Conservation (phyloP, 805 yeast species). For the Wickerhamiella musiphila region DNA sequence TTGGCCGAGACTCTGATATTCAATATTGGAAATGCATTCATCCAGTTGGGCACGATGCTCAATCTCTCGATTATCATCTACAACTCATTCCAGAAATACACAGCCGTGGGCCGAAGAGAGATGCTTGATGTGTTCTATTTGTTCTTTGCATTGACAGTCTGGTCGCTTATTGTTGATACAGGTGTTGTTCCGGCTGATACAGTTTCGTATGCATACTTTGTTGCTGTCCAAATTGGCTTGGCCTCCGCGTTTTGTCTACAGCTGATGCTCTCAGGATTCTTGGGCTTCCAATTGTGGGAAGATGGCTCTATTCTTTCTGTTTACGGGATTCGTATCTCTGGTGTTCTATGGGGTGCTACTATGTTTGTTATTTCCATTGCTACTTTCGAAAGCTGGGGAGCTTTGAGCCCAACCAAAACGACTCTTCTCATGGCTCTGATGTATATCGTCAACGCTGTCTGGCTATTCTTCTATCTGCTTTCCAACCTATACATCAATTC, state of each 20-base stretch:
- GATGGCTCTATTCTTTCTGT: constrained; percentile 67
- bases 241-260: constrained; percentile 56
- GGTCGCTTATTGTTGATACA: constrained; percentile 67
- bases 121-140: constrained; percentile 57
- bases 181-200: constrained; percentile 88
- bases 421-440: constrained; percentile 51
- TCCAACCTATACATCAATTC: constrained; percentile 55
- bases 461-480: constrained; percentile 42
- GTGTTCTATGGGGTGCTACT: constrained; percentile 41
- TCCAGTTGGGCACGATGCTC: constrained; percentile 57
- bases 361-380: constrained; percentile 51
- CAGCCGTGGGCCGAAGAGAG: constrained; percentile 87
- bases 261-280: constrained; percentile 52
- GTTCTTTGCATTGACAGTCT: constrained; percentile 37
- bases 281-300: constrained; percentile 86
- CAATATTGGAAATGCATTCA: constrained; percentile 73
- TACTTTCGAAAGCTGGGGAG: constrained; percentile 51
- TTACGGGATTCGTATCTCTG: constrained; percentile 33
- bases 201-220: constrained; percentile 59
- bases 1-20: constrained; percentile 83
- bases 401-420: constrained; percentile 34
- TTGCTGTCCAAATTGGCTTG: constrained; percentile 61
- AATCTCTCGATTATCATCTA: constrained; percentile 54
- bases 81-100: constrained; percentile 67
- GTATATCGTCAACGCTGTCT: constrained; percentile 54